These are phyloP conservation scores for Halophytophthora polymorphica DNA, from an alignment of 352 stramenopile species.

Conservation along the genomic window DNA sequence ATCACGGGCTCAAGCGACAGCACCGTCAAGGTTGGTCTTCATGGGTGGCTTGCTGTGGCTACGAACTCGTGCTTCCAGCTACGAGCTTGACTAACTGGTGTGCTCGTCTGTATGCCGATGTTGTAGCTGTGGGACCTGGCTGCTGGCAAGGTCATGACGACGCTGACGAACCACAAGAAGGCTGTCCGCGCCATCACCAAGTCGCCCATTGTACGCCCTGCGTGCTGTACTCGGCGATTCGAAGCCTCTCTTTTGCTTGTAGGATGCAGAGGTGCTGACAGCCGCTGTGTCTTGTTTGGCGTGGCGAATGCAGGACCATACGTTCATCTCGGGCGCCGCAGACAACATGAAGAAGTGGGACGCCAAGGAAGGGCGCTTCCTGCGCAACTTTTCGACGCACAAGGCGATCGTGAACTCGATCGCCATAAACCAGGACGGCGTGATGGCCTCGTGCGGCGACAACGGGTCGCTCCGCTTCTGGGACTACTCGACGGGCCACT, in stretches of 20 bases:
- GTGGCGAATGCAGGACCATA: constrained; percentile 79
- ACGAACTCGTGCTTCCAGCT: background rate
- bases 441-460: constrained; percentile 96
- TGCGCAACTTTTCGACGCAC: constrained; percentile 97
- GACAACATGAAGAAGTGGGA: constrained; percentile 99
- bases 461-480: constrained; percentile 98
- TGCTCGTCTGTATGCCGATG: background rate
- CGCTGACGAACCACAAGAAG: constrained; percentile 99
- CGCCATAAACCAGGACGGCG: constrained; percentile 97
- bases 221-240: background rate
- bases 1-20: constrained; percentile 92
- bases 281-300: background rate
- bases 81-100: constrained; percentile 1
- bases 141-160: constrained; percentile 97
- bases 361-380: constrained; percentile 92
- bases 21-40: constrained; percentile 86
- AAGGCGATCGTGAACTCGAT: constrained; percentile 98
- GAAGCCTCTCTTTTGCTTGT: background rate
- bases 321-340: constrained; percentile 96
- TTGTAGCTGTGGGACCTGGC: constrained; percentile 96
- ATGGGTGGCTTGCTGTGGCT: background rate
- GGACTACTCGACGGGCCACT: constrained; percentile 98
- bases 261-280: background rate
- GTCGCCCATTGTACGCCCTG: constrained; percentile 65
- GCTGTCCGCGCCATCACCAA: constrained; percentile 90